Percentiles rank a stretch among this genome's conserved stretches.
phyloP scores from a whole-genome alignment of 495 filamentous ascomycete genomes.

The Penicillium egyptiacum region DNA sequence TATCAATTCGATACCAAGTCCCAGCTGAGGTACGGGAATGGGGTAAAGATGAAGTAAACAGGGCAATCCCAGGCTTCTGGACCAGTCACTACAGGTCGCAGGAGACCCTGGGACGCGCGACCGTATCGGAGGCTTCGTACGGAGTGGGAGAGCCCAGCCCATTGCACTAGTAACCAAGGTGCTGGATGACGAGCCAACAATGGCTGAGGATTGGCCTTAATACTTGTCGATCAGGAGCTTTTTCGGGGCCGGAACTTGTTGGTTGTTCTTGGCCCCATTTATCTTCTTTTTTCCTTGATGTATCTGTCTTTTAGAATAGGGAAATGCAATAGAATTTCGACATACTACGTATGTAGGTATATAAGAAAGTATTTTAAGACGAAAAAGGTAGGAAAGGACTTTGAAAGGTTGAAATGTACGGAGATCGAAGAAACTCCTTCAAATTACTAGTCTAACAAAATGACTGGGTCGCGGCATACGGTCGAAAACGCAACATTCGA shows the following conservation, averaged over 20 bases:
- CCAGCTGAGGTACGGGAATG: conserved; percentile 21
- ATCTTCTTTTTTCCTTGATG: not conserved
- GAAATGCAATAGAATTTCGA: not conserved
- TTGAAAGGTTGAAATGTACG: conserved; percentile 13
- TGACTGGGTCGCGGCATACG: conserved; percentile 35
- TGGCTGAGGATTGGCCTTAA: conserved; percentile 11
- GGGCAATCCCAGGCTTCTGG: conserved; percentile 27
- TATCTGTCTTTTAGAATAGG: not conserved
- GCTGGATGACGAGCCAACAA: conserved; percentile 25
- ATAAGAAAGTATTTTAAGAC: not conserved
- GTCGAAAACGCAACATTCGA: conserved; percentile 21
- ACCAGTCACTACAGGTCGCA: conserved; percentile 27
- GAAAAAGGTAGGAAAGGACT: conserved; percentile 2
- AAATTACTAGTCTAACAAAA: conserved; percentile 22
- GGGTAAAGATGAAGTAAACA: conserved; percentile 29
- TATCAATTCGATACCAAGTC: conserved; percentile 13
- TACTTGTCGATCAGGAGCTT: conserved; percentile 26
- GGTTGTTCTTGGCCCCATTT: not conserved
- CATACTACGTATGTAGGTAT: too few relatives aligned
- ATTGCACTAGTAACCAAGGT: conserved; percentile 24
- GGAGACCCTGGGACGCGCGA: conserved; percentile 35
- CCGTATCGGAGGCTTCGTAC: conserved; percentile 25
- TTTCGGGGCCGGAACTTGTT: conserved; percentile 12
- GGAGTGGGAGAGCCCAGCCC: conserved; percentile 20
- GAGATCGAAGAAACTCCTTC: conserved; percentile 15